Evolutionary conservation across 139 green algal genomes (phyloP), one percentile per base, ranked within the genome.

Genomic region (Coelastrella sp.): DNA sequence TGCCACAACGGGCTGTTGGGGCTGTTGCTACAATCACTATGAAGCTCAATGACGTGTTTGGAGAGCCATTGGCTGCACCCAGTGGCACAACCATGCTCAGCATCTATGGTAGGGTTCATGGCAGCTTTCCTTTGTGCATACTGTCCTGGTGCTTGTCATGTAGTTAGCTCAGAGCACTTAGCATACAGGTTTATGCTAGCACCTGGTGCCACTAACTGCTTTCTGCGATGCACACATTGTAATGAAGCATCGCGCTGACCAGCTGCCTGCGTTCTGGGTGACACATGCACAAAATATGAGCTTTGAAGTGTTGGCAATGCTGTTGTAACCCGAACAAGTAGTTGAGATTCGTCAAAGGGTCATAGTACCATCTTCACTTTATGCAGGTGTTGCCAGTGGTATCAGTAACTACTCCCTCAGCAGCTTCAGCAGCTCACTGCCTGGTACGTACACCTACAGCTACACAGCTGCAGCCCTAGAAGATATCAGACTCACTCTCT

Each of bases 301-400:
- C 32, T 47, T 47, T 47, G 32, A 47, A 47, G 32, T 47, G 32
- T 47, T 47, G 32, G 32, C 32, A 47, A 47, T 47, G 32, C 32
- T 47, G 32, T 47, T 47, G 32, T 47, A 47, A 47, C 32, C 32
- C 32, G 32, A 47, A 47, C 32, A 47, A 47, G 32, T 47, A 47
- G 32, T 47, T 47, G 32, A 47, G 32, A 47, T 47, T 47, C 32
- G 32, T 47, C 32, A 47, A 47, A 47, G 32, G 32, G 32, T 47
- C 32, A 47, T 47, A 47, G 74, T 80, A 16, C 20, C 11, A 58
- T 80, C 0, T 80, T 2, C 13, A 59, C 65, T 16, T 73, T 6
- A 56, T 86, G 80, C 58, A 74, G 85, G 85, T 7, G 32, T 7
- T 20, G 73, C 80, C 20, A 89, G 56, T 56, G 85, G 85, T n/a